phyloP scores from a whole-genome alignment of 148 eudicot genomes.

The Camellia granthamiana region DNA sequence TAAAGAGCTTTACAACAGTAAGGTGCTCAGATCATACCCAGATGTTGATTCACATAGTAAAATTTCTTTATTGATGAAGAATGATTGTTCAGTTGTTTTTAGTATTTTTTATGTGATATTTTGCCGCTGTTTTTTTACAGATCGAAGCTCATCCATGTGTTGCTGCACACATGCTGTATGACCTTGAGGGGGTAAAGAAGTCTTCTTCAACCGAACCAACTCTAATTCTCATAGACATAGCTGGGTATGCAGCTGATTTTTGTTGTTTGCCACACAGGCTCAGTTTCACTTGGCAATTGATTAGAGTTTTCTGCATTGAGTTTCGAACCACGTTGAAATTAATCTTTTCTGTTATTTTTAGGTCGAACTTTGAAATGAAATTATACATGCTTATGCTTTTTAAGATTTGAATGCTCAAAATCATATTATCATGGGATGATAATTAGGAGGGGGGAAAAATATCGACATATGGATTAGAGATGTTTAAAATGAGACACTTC shows the following conservation, averaged over 20 bases:
- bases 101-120: neutral
- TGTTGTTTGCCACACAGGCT: neutral
- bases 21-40: constrained; percentile 43
- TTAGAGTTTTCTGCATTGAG: neutral
- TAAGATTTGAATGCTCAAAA: neutral
- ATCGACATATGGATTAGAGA: neutral
- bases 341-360: neutral
- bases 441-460: too few species aligned
- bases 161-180: constrained; percentile 79
- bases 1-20: constrained; percentile 76
- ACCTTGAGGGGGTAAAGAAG: constrained; percentile 70
- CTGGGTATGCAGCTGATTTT: constrained; percentile 55
- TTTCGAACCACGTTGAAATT: neutral
- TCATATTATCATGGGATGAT: neutral
- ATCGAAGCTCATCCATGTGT: constrained; percentile 88
- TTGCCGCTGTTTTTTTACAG: constrained; percentile 30
- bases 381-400: neutral
- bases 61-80: neutral
- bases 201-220: constrained; percentile 82
- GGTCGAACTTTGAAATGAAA: neutral
- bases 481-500: neutral
- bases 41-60: neutral
- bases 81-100: neutral
- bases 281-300: neutral
- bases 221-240: constrained; percentile 78